Conservation (phyloP, 345 rosid genomes). For the Crucihimalaya himalaica region DNA sequence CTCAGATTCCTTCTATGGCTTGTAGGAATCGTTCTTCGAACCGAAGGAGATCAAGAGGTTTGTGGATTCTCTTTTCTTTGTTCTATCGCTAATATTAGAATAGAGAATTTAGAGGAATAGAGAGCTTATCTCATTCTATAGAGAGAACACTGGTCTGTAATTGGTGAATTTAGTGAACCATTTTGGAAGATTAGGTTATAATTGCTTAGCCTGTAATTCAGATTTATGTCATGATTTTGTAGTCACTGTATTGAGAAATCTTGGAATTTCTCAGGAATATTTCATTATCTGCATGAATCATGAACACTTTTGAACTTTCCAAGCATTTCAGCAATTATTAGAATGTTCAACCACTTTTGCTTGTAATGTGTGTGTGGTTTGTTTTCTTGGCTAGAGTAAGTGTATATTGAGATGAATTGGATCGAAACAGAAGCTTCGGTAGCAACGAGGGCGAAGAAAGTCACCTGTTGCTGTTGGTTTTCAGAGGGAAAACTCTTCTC, state of each 20-base stretch:
- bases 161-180: not conserved
- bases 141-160: not conserved
- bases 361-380: not conserved
- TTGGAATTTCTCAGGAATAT: no score
- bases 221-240: no score
- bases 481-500: conserved; percentile 41
- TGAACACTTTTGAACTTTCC: accelerated
- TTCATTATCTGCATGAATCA: not conserved
- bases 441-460: conserved; percentile 59
- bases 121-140: not conserved
- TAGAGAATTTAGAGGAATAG: not conserved
- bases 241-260: not conserved
- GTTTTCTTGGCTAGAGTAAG: conserved; percentile 14
- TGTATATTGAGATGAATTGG: conserved; percentile 48
- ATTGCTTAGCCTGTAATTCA: not conserved
- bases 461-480: conserved; percentile 39
- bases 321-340: not conserved
- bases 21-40: conserved; percentile 68
- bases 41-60: conserved; percentile 79
- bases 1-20: not conserved
- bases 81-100: not conserved
- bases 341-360: not conserved
- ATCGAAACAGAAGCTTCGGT: conserved; percentile 47
- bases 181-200: not conserved
- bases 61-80: conserved; percentile 1